phyloP scores from a whole-genome alignment of 257 asterid genomes.

The Paraleonurus japonicus region DNA sequence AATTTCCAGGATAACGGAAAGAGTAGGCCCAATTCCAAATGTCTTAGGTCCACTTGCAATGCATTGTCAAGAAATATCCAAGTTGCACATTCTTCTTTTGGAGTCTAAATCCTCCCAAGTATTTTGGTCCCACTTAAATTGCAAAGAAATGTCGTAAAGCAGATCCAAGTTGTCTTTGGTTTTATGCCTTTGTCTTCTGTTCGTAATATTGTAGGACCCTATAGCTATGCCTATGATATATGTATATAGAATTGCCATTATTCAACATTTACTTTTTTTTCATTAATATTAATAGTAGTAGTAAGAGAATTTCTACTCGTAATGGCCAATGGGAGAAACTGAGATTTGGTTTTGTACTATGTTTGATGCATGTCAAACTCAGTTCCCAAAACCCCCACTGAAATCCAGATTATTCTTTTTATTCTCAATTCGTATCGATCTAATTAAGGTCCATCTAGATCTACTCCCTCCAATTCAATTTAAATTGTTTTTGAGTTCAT shows the following conservation, averaged over 20 bases:
- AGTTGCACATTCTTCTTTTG: neutral
- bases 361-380: neutral
- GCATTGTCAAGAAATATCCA: conserved; percentile 2
- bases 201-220: neutral
- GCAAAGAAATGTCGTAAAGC: neutral
- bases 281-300: too few species aligned
- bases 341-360: neutral
- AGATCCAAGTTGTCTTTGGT: neutral
- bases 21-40: conserved; percentile 22
- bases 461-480: too few species aligned
- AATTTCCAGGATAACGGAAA: conserved; percentile 9
- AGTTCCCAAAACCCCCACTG: neutral
- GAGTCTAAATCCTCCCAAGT: neutral
- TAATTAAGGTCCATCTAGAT: too few species aligned
- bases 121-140: neutral
- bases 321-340: neutral
- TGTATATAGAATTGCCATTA: neutral
- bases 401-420: too few species aligned
- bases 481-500: too few species aligned
- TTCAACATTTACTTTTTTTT: neutral
- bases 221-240: neutral
- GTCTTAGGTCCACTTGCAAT: conserved; percentile 12
- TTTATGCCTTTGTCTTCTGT: neutral
- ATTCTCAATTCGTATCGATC: too few species aligned
- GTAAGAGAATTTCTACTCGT: neutral